Conservation (phyloP, 1,284 basidiomycete genomes). For the Fistulinella staudtii region DNA sequence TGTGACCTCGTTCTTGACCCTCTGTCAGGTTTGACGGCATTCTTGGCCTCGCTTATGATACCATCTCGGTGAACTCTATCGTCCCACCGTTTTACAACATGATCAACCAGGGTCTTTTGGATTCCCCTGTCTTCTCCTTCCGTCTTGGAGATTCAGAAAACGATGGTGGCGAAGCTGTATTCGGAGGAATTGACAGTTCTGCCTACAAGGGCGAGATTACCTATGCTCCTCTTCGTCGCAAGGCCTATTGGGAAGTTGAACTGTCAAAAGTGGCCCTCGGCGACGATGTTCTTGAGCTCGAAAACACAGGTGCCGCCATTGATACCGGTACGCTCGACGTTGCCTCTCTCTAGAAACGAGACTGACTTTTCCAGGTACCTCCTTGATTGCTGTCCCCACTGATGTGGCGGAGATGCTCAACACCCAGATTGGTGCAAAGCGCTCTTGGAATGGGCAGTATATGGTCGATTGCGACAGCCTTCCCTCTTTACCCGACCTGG, state of each 20-base stretch:
- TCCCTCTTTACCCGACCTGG: conserved; percentile 78
- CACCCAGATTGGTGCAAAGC: conserved; percentile 89
- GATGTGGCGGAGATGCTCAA: conserved; percentile 99
- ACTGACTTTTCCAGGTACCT: conserved; percentile 59
- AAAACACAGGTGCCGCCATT: conserved; percentile 92
- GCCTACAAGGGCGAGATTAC: conserved; percentile 82
- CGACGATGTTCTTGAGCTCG: conserved; percentile 79
- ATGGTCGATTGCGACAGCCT: conserved; percentile 88
- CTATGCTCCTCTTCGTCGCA: conserved; percentile 92
- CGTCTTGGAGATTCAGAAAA: conserved; percentile 84
- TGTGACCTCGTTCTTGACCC: background rate
- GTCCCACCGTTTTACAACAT: conserved; percentile 95
- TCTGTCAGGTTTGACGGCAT: conserved; percentile 86
- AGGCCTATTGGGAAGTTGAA: conserved; percentile 99
- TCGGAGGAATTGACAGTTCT: conserved; percentile 84
- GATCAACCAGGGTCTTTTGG: conserved; percentile 82
- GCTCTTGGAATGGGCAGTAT: conserved; percentile 94
- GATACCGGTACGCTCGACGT: conserved; percentile 73
- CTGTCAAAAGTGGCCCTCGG: conserved; percentile 85
- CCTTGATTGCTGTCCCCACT: conserved; percentile 86
- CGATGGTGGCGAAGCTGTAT: conserved; percentile 90
- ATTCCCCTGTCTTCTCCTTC: conserved; percentile 92
- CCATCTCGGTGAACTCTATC: conserved; percentile 93
- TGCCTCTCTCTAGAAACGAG: background rate
- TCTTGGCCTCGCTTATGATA: conserved; percentile 92